Conservation (phyloP, 805 yeast species). For the Sugiyamaella mastotermitis region DNA sequence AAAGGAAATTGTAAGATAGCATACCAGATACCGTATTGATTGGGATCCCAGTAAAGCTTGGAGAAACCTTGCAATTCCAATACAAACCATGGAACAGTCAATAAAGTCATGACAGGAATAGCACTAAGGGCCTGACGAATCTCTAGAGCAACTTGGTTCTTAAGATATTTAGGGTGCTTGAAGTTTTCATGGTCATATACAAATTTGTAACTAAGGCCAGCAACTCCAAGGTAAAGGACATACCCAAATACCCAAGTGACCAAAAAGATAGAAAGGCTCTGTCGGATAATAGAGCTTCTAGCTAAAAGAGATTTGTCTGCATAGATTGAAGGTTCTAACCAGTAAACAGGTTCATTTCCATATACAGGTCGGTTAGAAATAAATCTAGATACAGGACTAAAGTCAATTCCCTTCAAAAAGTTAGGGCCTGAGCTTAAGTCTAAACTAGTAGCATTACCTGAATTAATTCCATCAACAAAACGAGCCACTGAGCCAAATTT, state of each 20-base stretch:
- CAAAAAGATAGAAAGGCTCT: slow-evolving; percentile 56
- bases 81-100: slow-evolving; percentile 88
- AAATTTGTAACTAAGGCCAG: slow-evolving; percentile 67
- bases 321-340: slow-evolving; percentile 35
- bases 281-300: slow-evolving; percentile 70
- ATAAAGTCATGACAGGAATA: slow-evolving; percentile 81
- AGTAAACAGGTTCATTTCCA: slow-evolving; percentile 36
- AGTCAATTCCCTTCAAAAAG: too few species aligned
- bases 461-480: background rate
- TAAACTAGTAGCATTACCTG: too few species aligned
- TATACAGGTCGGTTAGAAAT: slow-evolving; percentile 37
- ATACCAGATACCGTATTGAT: slow-evolving; percentile 67
- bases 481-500: slow-evolving; percentile 7
- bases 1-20: slow-evolving; percentile 61
- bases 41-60: slow-evolving; percentile 59
- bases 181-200: slow-evolving; percentile 85
- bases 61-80: slow-evolving; percentile 82
- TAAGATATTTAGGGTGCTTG: slow-evolving; percentile 93
- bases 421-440: too few species aligned
- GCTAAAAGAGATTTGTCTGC: slow-evolving; percentile 56
- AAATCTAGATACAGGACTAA: background rate
- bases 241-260: slow-evolving; percentile 81
- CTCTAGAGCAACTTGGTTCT: slow-evolving; percentile 86
- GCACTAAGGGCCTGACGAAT: slow-evolving; percentile 71
- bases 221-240: slow-evolving; percentile 69